A percentile compares a stretch with the other conserved stretches of the same genome.
Evolutionary conservation across 371 early-diverging fungal species (phyloP).

Genomic region (Lichtheimia ramosa): DNA sequence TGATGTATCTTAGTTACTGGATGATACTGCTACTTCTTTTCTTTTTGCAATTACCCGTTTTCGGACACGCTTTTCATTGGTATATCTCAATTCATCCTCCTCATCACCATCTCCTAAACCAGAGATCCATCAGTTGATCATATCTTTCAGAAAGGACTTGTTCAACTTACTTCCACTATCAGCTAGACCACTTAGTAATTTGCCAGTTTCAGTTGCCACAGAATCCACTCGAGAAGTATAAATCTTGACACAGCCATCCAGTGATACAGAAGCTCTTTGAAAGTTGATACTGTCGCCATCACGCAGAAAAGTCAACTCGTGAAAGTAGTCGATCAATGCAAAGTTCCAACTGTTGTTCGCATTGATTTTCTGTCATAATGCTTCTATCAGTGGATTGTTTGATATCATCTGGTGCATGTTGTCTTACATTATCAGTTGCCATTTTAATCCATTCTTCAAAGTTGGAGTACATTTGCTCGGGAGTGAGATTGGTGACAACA

Average conservation of each 20-base stretch:
- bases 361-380: constrained; percentile 93
- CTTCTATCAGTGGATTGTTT: too few relatives aligned
- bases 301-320: constrained; percentile 90
- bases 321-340: constrained; percentile 98
- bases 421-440: constrained; percentile 89
- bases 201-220: constrained; percentile 94
- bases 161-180: constrained; percentile 57
- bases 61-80: constrained; percentile 34
- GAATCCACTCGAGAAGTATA: constrained; percentile 99
- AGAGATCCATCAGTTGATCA: constrained; percentile 7
- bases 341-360: constrained; percentile 97
- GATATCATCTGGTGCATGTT: too few relatives aligned
- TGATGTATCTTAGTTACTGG: not conserved
- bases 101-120: constrained; percentile 26
- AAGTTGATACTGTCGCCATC: constrained; percentile 99
- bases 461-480: constrained; percentile 55
- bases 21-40: not conserved
- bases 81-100: constrained; percentile 49
- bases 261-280: constrained; percentile 98
- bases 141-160: not conserved
- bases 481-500: constrained; percentile 25
- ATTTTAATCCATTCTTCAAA: constrained; percentile 98
- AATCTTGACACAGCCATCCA: constrained; percentile 99
- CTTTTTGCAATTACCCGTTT: constrained; percentile 26
- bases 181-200: constrained; percentile 87